phyloP scores from a whole-genome alignment of 2,329 filamentous ascomycete genomes.

The Teratosphaeria destructans region DNA sequence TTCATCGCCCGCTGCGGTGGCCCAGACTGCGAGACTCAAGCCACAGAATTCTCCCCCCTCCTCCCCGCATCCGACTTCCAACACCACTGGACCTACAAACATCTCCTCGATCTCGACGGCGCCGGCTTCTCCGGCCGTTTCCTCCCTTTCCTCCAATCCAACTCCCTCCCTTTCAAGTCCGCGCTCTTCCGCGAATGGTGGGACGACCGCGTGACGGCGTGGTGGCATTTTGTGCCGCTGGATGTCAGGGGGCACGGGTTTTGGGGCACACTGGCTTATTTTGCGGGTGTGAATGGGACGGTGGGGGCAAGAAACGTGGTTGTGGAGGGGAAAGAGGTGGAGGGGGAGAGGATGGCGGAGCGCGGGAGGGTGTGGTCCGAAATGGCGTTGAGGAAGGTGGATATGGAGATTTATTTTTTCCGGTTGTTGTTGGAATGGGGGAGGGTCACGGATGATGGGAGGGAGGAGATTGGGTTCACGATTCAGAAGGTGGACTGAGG shows the following conservation, averaged over 20 bases:
- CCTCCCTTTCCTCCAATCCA: slow-evolving; percentile 54
- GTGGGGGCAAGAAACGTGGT: slow-evolving; percentile 38
- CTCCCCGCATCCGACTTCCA: slow-evolving; percentile 41
- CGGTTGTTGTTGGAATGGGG: slow-evolving; percentile 69
- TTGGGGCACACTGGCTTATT: slow-evolving; percentile 66
- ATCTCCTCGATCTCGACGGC: slow-evolving; percentile 62
- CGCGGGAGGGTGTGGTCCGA: slow-evolving; percentile 56
- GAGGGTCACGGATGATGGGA: slow-evolving; percentile 52
- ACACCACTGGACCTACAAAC: slow-evolving; percentile 55
- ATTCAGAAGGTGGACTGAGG: not conserved
- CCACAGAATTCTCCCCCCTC: slow-evolving; percentile 40
- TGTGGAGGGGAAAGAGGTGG: slow-evolving; percentile 40
- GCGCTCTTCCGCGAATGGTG: slow-evolving; percentile 72
- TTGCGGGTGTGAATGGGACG: slow-evolving; percentile 47
- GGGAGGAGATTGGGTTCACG: slow-evolving; percentile 35
- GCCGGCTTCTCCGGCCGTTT: slow-evolving; percentile 56
- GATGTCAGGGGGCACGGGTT: slow-evolving; percentile 64
- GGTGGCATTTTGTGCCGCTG: slow-evolving; percentile 72
- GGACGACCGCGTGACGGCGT: slow-evolving; percentile 61
- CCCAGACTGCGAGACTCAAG: slow-evolving; percentile 44
- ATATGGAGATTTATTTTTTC: slow-evolving; percentile 75
- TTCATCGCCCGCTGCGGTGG: slow-evolving; percentile 47
- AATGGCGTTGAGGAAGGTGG: slow-evolving; percentile 54
- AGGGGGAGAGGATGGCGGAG: slow-evolving; percentile 56
- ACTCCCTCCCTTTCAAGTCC: slow-evolving; percentile 58